phyloP scores from a whole-genome alignment of 2,329 filamentous ascomycete genomes.

The Colletotrichum gigasporum region DNA sequence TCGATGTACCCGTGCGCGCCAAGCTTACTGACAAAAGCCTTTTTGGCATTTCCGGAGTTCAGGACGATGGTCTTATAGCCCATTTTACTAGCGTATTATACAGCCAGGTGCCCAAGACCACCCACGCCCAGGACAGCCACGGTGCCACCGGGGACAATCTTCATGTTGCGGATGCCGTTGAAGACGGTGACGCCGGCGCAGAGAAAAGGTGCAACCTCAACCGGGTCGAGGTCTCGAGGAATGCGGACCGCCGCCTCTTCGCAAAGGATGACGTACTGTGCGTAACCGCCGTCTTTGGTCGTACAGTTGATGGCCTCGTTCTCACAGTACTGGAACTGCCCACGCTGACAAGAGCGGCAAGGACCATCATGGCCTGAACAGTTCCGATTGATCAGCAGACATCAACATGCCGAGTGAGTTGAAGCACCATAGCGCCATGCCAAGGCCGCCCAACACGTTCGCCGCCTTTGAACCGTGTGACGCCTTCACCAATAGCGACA shows the following conservation, averaged over 20 bases:
- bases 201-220: slow-evolving; percentile 57
- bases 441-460: slow-evolving; percentile 74
- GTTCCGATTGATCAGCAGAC: not conserved
- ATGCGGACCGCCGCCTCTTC: slow-evolving; percentile 68
- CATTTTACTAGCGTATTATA: slow-evolving; percentile 72
- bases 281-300: slow-evolving; percentile 69
- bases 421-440: slow-evolving; percentile 63
- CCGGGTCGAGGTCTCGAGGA: slow-evolving; percentile 58
- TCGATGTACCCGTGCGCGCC: slow-evolving; percentile 36
- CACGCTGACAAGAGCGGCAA: slow-evolving; percentile 71
- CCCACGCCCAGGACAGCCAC: slow-evolving; percentile 66
- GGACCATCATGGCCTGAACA: slow-evolving; percentile 65
- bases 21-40: slow-evolving; percentile 62
- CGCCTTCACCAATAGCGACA: slow-evolving; percentile 65
- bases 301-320: slow-evolving; percentile 72
- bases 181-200: slow-evolving; percentile 61
- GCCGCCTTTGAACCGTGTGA: slow-evolving; percentile 68
- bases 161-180: slow-evolving; percentile 59
- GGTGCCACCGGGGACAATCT: slow-evolving; percentile 45
- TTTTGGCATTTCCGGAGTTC: slow-evolving; percentile 71
- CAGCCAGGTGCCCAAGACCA: slow-evolving; percentile 72
- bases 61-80: slow-evolving; percentile 68
- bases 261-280: slow-evolving; percentile 69
- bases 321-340: slow-evolving; percentile 74
- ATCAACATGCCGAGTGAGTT: not conserved